Evolutionary conservation across 2,329 filamentous ascomycete species (phyloP).

Genomic region (Stagonosporopsis tanaceti): DNA sequence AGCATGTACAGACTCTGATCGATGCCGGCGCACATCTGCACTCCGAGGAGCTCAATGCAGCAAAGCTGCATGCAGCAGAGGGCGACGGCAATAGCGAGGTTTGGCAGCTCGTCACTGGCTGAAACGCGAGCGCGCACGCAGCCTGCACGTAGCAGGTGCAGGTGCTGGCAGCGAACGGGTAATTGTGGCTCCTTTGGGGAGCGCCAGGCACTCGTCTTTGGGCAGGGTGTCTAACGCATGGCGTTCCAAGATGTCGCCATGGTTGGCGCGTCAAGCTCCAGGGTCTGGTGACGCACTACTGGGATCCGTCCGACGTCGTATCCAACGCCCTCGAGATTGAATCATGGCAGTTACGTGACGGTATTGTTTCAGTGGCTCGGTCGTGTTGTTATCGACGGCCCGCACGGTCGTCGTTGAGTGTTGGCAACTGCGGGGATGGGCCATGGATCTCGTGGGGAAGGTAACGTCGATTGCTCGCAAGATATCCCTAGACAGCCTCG

Average conservation of each 20-base stretch:
- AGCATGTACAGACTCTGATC: conserved; percentile 63
- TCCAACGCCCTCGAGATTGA: conserved; percentile 25
- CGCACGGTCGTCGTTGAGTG: conserved; percentile 18
- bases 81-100: conserved; percentile 42
- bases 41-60: conserved; percentile 62
- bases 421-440: conserved; percentile 16
- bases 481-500: background rate
- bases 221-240: conserved; percentile 30
- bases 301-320: conserved; percentile 29
- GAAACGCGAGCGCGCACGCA: conserved; percentile 22
- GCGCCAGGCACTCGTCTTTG: conserved; percentile 25
- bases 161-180: conserved; percentile 35
- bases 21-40: conserved; percentile 68
- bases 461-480: conserved; percentile 11
- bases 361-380: conserved; percentile 25
- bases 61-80: conserved; percentile 54
- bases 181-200: conserved; percentile 36
- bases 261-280: conserved; percentile 27
- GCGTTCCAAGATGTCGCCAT: conserved; percentile 39
- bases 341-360: conserved; percentile 33
- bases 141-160: conserved; percentile 20
- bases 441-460: conserved; percentile 16
- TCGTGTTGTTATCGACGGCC: conserved; percentile 24
- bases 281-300: conserved; percentile 38
- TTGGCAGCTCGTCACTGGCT: conserved; percentile 47